Conservation (phyloP, 352 stramenopile species). For the Phytophthora europaea region DNA sequence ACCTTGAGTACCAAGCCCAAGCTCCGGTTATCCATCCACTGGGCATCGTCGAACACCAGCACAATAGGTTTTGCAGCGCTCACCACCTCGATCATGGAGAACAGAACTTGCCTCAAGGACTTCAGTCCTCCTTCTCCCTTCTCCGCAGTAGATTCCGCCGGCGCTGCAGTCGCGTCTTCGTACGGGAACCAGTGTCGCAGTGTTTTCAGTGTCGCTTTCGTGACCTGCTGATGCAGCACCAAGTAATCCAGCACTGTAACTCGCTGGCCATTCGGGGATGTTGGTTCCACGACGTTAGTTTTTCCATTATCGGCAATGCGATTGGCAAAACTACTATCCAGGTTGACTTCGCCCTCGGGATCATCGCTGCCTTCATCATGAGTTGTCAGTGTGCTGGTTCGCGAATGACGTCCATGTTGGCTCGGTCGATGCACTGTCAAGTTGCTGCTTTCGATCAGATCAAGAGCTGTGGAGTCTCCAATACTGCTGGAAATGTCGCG, state of each 20-base stretch:
- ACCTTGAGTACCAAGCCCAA: conserved; percentile 71
- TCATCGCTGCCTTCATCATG: conserved; percentile 30
- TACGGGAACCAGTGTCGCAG: conserved; percentile 67
- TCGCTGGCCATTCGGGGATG: conserved; percentile 44
- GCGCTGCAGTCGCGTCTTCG: conserved; percentile 9
- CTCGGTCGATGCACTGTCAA: conserved; percentile 25
- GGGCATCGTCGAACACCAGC: conserved; percentile 76
- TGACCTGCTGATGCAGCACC: conserved; percentile 53
- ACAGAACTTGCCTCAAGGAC: conserved; percentile 63
- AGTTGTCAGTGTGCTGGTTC: conserved; percentile 37
- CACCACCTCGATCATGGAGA: conserved; percentile 62
- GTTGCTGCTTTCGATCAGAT: conserved; percentile 11
- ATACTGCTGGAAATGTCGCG: not conserved
- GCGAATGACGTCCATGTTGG: conserved; percentile 27
- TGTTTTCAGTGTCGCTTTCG: conserved; percentile 49
- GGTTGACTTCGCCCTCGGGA: conserved; percentile 15
- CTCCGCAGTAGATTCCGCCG: conserved; percentile 23
- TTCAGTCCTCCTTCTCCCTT: conserved; percentile 58
- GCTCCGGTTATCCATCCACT: conserved; percentile 80
- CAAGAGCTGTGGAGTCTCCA: conserved; percentile 10
- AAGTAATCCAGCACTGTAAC: conserved; percentile 69
- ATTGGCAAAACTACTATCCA: conserved; percentile 18
- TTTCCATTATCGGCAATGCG: conserved; percentile 2
- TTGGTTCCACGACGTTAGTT: not conserved
- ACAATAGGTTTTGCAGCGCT: conserved; percentile 70